Conservation (phyloP, 2,329 filamentous ascomycete genomes). For the Nothomitra cinnamomea region DNA sequence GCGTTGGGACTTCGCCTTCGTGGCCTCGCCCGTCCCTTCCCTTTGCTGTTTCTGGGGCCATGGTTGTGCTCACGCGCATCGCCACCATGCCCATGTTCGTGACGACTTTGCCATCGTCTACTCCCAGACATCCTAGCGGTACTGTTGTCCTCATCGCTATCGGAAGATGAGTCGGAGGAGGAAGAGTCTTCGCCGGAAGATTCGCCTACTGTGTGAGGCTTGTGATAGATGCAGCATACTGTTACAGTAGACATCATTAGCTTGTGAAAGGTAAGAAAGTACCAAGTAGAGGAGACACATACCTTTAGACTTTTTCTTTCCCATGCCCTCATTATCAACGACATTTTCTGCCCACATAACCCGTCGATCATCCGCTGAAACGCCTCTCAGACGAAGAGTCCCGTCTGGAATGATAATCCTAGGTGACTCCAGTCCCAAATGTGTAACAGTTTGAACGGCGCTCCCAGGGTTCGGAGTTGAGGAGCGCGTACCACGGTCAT, state of each 20-base stretch:
- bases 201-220: conserved; percentile 64
- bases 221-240: conserved; percentile 99
- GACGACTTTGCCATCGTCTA: conserved; percentile 4
- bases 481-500: background rate
- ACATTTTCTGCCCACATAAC: conserved; percentile 91
- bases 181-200: conserved; percentile 48
- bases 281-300: conserved; percentile 12
- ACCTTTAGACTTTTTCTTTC: conserved; percentile 92
- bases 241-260: background rate
- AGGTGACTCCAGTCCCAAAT: background rate
- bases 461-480: background rate
- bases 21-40: conserved; percentile 10
- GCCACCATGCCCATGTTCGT: conserved; percentile 23
- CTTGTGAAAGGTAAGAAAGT: conserved; percentile 4
- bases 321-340: conserved; percentile 87
- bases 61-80: conserved; percentile 18
- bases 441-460: background rate
- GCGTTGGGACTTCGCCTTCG: conserved; percentile 3
- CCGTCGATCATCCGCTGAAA: conserved; percentile 25
- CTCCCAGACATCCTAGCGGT: conserved; percentile 19
- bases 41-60: conserved; percentile 22
- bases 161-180: conserved; percentile 35
- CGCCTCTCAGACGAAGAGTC: background rate
- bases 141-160: conserved; percentile 35
- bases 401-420: background rate